These are phyloP conservation scores for Rhododendron williamsianum DNA, from an alignment of 148 eudicot genomes.

Conservation along the genomic window DNA sequence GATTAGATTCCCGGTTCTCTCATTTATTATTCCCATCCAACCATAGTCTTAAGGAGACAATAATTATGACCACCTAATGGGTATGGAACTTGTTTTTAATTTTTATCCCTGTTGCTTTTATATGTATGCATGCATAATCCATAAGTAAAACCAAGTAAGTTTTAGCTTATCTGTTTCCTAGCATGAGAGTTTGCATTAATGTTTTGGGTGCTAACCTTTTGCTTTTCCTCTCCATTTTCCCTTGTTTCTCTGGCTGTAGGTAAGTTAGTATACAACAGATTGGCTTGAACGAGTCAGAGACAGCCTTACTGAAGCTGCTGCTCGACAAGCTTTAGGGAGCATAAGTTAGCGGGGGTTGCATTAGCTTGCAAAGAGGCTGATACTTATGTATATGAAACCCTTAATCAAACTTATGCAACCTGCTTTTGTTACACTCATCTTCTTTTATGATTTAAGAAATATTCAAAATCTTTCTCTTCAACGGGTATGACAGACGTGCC, in stretches of 20 bases:
- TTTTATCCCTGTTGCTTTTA: background rate
- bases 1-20: background rate
- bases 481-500: too few relatives aligned
- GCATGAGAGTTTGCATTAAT: background rate
- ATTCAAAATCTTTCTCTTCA: too few relatives aligned
- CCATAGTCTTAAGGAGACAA: background rate
- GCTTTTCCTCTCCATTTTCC: background rate
- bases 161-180: background rate
- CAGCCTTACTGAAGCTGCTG: slow-evolving; percentile 87
- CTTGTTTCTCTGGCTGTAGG: slow-evolving; percentile 34
- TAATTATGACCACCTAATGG: background rate
- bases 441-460: too few relatives aligned
- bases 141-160: slow-evolving; percentile 67
- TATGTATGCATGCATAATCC: background rate
- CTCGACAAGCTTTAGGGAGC: slow-evolving; percentile 49
- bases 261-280: slow-evolving; percentile 77
- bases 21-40: background rate
- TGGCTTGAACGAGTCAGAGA: slow-evolving; percentile 93
- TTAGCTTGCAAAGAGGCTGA: too few relatives aligned
- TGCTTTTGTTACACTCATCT: too few relatives aligned
- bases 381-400: too few relatives aligned
- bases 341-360: too few relatives aligned
- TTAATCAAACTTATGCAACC: too few relatives aligned
- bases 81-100: background rate
- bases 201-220: background rate